Evolutionary conservation across 495 filamentous ascomycete genomes (phyloP), one percentile per base, ranked within the genome.

Genomic region (Penicillium steckii): DNA sequence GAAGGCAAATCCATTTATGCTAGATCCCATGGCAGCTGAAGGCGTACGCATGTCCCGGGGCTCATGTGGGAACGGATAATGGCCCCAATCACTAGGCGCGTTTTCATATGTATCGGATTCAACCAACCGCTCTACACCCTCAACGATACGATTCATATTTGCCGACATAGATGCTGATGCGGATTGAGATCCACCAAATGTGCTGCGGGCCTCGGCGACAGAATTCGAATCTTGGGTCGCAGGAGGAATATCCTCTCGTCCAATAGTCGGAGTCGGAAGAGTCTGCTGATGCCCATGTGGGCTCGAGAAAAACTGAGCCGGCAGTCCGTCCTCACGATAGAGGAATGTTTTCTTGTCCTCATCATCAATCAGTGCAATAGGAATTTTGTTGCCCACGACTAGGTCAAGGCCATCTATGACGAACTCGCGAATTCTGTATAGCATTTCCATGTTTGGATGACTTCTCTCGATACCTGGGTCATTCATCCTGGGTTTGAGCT

Each of bases 371-470:
- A 78, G 61, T 26, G 67, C 66, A 25, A 81, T 56, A 0, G 76
- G 76, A 22, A 79, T 76, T 66, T 62, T 71, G 52, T 81, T 79
- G 59, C 78, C 73, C 29, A 76, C 66, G 24, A 81, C 78, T 12
- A 89, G 66, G 47, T 77, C 69, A 24, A 87, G 65, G 15, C 81
- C 87, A 67, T 86, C 86, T 18, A 83, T 76, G 5, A 92, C 72
- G 22, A 91, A 75, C 54, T 85, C 85, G 24, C 78, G 77, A 46
- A 90, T 78, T 35, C 88, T 77, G 45, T 83, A 82, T 12, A 87
- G 74, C 84, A 86, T 88, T 66, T 92, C 88, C 40, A 82, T 73
- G 48, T 86, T 85, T 0, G 83, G 81, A 53, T 85, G 81, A 44
- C 76, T 75, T 52, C 81, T 74, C 54, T 85, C 76, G 21, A 85